These are phyloP conservation scores for Aspergillus neotritici DNA, from an alignment of 2,329 filamentous ascomycete genomes.

Conservation along the genomic window DNA sequence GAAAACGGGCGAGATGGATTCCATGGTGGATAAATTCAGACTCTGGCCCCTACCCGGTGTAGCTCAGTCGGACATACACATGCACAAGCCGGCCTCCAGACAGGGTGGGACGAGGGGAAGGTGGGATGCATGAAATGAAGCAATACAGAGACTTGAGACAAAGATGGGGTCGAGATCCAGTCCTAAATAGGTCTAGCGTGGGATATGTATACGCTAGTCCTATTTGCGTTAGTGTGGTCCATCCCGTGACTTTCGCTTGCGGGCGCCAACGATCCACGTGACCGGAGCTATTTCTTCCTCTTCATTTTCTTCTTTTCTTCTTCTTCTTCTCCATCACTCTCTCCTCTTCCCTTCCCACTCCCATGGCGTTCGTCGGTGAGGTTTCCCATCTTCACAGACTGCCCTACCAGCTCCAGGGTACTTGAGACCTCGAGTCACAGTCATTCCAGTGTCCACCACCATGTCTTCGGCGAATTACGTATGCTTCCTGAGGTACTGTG, in stretches of 20 bases:
- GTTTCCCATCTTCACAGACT: constrained; percentile 30
- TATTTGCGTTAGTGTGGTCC: no score
- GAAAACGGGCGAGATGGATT: constrained; percentile 34
- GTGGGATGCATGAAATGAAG: no score
- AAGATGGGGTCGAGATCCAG: no score
- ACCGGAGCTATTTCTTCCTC: constrained; percentile 22
- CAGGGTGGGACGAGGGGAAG: no score
- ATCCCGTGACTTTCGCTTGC: constrained; percentile 28
- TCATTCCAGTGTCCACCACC: constrained; percentile 16
- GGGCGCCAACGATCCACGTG: constrained; percentile 14
- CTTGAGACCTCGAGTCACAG: constrained; percentile 9
- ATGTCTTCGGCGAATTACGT: constrained; percentile 40
- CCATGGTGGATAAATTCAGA: constrained; percentile 22
- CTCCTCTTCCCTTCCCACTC: constrained; percentile 10
- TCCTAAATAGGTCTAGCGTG: no score
- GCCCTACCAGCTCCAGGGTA: constrained; percentile 18
- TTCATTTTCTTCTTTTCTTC: constrained; percentile 14
- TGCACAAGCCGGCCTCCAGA: no score
- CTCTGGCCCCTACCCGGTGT: no score
- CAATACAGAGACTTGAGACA: no score
- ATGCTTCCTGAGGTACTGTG: constrained; percentile 33
- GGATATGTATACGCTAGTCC: no score
- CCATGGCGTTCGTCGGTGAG: constrained; percentile 33
- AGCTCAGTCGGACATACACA: no score
- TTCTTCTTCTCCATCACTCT: constrained; percentile 14